Base-by-base conservation (phyloP, 2,329 filamentous ascomycete genomes). In the Colletotrichum sp. region DNA sequence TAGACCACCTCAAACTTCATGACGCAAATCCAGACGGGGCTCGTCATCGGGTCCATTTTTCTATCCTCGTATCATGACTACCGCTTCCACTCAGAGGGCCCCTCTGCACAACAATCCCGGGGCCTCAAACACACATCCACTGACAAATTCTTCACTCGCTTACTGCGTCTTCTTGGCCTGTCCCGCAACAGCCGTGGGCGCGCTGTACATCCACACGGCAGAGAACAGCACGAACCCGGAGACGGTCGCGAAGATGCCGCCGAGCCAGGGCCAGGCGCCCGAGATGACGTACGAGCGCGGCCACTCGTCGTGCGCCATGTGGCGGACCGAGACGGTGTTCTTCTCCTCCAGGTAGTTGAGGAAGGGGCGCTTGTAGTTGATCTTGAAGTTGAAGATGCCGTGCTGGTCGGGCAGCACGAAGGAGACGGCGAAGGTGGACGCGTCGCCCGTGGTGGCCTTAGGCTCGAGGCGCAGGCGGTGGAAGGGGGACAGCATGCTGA, bases 401-500 rank as follows among this genome's bases (percentile, higher is more conserved):
- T 99, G 97, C 86, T 99, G 97, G 84, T 99, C 97, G 6, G 97
- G 97, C 6, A 96, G 91, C 78, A 90, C 94, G 86, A 99, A 98
- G 28, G 91, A 90, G 61, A 91, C 90, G 77, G 90, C 90, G 88
- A 93, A 99, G 77, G 94, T 90, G 66, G 94, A 93, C 78, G 93
- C 92, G 80, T 95, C 93, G 70, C 89, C 85, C 2, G 92, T 93
- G 30, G 88, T 88, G 36, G 86, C 85, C 12, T 88, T 84, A 16
- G 91, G 90, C 10, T 87, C 80, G 36, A 99, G 92, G 75, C 92
- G 89, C 39, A 98, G 90, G 56, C 97, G 96, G 87, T 98, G 94
- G 92, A 98, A 98, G 72, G 97, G 96, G 2, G 96, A 98, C 62
- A 99, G 94, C 97, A 98, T 99, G 87, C 93, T 96, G 89, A 98